Evolutionary conservation across 371 early-diverging fungal genomes (phyloP), one percentile per base, ranked within the genome.

Genomic region (Mortierella sp.): DNA sequence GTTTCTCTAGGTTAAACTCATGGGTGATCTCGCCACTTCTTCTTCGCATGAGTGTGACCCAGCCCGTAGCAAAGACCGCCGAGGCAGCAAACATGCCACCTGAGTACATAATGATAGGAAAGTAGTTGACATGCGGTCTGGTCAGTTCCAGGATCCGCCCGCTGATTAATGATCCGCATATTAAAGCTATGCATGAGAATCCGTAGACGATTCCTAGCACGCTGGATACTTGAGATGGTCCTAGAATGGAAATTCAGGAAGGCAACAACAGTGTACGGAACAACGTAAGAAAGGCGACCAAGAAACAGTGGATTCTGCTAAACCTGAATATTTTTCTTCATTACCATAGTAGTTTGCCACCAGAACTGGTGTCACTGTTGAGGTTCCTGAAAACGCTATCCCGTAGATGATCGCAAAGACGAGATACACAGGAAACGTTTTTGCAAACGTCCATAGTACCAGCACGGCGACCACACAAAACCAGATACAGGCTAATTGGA

Each of bases 391-490:
- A 31, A 81, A 79, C 1, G 82, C 78, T 2, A 85, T 54, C 0
- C 89, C 89, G 41, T 84, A 87, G 12, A 86, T 46, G 3, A 89
- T 41, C 9, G 82, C 80, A 60, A 86, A 84, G 8, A 80, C 71
- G 0, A 85, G 64, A 39, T 80, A 81, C 0, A 68, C 56, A 0
- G 80, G 81, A 28, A 83, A 80, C 2, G 64, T 62, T 2, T 79
- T 78, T 8, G 85, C 57, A 58, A 85, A 82, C 19, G 86, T 84
- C 91, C 91, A 91, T 21, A 90, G 51, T 0, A 87, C 55, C 66
- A 88, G 78, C 5, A 84, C 81, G 24, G 87, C 80, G 0, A 90
- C 42, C 3, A 83, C 76, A 23, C 81, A 73, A 6, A 76, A 19
- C 53, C 79, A 58, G 2, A 84, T 56, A 58, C 86, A 84, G 1